These are phyloP conservation scores for Backusella tuberculispora DNA, from an alignment of 192 early-diverging fungal species.

Conservation along the genomic window DNA sequence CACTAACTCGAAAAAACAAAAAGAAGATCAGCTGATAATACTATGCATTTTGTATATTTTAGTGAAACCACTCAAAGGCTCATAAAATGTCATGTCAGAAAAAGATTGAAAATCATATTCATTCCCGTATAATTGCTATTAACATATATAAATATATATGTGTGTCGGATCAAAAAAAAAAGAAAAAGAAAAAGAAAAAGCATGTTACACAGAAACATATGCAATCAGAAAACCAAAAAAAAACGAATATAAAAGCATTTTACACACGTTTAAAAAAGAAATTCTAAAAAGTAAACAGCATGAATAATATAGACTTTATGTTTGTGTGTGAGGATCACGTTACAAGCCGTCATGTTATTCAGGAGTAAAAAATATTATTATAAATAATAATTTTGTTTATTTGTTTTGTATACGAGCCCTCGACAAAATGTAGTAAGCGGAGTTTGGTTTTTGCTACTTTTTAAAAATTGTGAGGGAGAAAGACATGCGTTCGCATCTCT, in stretches of 20 bases:
- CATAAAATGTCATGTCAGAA: constrained; percentile 6
- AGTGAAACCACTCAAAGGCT: background rate
- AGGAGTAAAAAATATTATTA: constrained; percentile 12
- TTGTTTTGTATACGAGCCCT: background rate
- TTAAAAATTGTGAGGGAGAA: background rate
- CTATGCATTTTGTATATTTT: background rate
- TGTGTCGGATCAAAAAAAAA: constrained; percentile 5
- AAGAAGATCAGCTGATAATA: too few species aligned
- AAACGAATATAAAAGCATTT: background rate
- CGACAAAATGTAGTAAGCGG: background rate
- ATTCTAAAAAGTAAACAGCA: background rate
- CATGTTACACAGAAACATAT: constrained; percentile 3
- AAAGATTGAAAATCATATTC: background rate
- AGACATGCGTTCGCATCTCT: background rate
- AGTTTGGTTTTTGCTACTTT: background rate
- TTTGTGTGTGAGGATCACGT: background rate
- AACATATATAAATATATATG: background rate
- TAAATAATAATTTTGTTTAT: constrained; percentile 3
- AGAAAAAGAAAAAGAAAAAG: background rate
- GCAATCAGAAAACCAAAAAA: background rate
- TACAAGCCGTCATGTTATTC: background rate
- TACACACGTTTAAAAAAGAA: background rate
- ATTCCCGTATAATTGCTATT: background rate
- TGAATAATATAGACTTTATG: background rate
- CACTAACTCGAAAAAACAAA: too few species aligned